Base-by-base conservation (phyloP, 805 yeast species). In the Komagataella ulmi region DNA sequence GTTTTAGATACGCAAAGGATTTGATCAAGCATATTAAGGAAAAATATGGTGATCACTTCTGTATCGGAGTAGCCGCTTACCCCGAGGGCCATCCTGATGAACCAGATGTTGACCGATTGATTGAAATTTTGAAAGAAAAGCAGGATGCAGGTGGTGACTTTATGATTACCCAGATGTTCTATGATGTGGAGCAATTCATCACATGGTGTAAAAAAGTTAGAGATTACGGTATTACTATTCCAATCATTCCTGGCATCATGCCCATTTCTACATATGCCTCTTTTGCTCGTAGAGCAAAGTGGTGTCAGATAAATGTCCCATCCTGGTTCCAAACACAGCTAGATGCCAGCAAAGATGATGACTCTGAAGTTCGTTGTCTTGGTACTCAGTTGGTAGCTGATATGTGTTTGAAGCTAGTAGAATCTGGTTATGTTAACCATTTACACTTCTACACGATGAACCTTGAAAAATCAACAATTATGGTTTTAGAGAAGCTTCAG, bases 41-140 rank as follows among this genome's bases (percentile, higher is more conserved):
- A 52, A 75, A 82, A 56, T 90, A 88, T 61, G 97, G 96, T 24
- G 80, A 85, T 65, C 87, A 89, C 69, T 90, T 93, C 68, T 85
- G 84, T 65, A 89, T 93, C 58, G 99, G 97, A 50, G 95, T 93
- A 19, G 98, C 98, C 7, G 99, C 88, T 2, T 93, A 93, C 65
- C 97, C 99, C 1, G 99, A 93, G 65, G 97, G 97, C 2, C 96
- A 90, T 61, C 90, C 97, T 3, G 99, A 93, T 62, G 95, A 88
- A 61, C 65, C 71, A 18, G 80, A 79, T 52, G 68, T 69, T 7
- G 74, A 73, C 21, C 62, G 71, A 45, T 71, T 88, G 55, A 68
- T 84, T 51, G 68, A 68, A 21, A 85, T 75, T 59, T 74, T 93
- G 63, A 88, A 87, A 65, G 88, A 88, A 61, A 93, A 93, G 62